These are phyloP conservation scores for Wallacemonas sp. DNA, from an alignment of 208 protist species.

Conservation along the genomic window DNA sequence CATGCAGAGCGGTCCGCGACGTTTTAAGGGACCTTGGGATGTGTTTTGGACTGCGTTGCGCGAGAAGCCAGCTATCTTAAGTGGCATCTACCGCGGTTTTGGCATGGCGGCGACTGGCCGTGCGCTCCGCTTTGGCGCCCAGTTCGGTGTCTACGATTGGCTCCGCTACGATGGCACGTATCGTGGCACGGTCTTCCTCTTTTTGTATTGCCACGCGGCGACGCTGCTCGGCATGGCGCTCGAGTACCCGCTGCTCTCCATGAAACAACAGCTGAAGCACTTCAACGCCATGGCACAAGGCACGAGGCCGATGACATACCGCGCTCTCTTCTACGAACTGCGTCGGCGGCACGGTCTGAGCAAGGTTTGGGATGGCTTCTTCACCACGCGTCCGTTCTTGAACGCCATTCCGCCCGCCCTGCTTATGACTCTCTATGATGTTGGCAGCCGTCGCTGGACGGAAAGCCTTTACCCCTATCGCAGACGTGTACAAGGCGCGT, in stretches of 20 bases:
- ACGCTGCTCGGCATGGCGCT: conserved; percentile 44
- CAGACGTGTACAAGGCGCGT: conserved; percentile 20
- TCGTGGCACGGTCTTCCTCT: conserved; percentile 53
- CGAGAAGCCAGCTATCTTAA: conserved; percentile 55
- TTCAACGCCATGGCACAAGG: conserved; percentile 36
- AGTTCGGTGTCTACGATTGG: conserved; percentile 83
- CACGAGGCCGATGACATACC: conserved; percentile 42
- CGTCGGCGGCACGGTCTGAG: conserved; percentile 68
- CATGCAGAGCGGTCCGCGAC: conserved; percentile 27
- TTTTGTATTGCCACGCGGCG: conserved; percentile 72
- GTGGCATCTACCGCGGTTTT: conserved; percentile 62
- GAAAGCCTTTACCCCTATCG: conserved; percentile 63
- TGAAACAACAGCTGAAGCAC: conserved; percentile 62
- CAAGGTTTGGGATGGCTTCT: conserved; percentile 88
- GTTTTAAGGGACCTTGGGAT: conserved; percentile 53
- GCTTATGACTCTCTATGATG: conserved; percentile 68
- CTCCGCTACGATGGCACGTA: conserved; percentile 75
- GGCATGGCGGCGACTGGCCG: conserved; percentile 28
- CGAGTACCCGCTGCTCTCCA: conserved; percentile 70
- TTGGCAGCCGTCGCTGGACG: conserved; percentile 53
- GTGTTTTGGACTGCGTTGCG: conserved; percentile 60
- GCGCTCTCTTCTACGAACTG: conserved; percentile 56
- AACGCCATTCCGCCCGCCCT: conserved; percentile 68
- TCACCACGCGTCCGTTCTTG: conserved; percentile 57
- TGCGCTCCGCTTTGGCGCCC: conserved; percentile 41